These are phyloP conservation scores for Jackrogersella multiformis DNA, from an alignment of 495 filamentous ascomycete species.

Conservation along the genomic window DNA sequence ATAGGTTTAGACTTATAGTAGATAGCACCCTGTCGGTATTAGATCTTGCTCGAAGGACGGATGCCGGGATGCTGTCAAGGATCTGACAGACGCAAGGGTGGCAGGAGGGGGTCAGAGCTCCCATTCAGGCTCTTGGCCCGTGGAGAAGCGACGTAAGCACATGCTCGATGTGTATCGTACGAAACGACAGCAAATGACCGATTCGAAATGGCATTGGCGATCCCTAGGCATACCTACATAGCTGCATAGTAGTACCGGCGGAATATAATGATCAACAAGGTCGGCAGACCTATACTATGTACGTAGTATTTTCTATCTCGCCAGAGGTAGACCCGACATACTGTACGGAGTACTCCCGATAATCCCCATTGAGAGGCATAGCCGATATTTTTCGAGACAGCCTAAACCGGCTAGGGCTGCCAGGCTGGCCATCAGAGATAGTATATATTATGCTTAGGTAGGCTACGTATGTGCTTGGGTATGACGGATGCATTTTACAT, in stretches of 20 bases:
- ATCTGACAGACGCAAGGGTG: conserved; percentile 37
- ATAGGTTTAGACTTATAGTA: conserved; percentile 37
- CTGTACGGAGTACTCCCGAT: neutral
- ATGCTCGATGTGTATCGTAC: conserved; percentile 36
- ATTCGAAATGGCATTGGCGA: conserved; percentile 28
- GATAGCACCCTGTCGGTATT: conserved; percentile 35
- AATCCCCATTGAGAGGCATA: conserved; percentile 17
- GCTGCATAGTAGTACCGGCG: too few relatives aligned
- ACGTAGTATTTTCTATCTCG: too few relatives aligned
- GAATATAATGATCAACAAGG: conserved; percentile 29
- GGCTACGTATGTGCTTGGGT: too few relatives aligned
- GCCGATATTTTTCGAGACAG: conserved; percentile 6
- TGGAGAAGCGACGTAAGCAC: conserved; percentile 34
- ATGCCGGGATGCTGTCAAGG: conserved; percentile 37
- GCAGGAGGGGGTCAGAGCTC: conserved; percentile 14
- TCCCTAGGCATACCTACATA: neutral
- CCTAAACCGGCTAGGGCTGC: neutral
- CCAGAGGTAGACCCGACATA: neutral
- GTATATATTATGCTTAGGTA: neutral
- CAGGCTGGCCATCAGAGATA: neutral
- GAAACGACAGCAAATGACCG: conserved; percentile 27
- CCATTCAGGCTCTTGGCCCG: conserved; percentile 40
- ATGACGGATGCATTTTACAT: neutral
- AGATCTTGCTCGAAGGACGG: conserved; percentile 38
- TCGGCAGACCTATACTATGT: conserved; percentile 8